phyloP scores from a whole-genome alignment of 2,329 filamentous ascomycete species.

The Colletotrichum sp. region DNA sequence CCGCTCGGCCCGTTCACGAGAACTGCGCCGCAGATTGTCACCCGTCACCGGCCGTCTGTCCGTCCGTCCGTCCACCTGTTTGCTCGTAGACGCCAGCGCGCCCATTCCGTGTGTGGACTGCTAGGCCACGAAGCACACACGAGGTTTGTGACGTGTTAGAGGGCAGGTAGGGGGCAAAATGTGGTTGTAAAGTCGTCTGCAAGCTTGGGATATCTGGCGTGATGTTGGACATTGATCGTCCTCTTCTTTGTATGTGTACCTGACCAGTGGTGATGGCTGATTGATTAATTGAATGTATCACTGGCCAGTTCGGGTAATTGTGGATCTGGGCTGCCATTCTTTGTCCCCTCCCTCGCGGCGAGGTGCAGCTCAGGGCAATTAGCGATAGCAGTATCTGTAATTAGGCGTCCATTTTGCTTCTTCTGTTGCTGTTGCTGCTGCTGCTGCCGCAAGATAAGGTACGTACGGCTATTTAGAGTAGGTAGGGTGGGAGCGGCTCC shows the following conservation, averaged over 20 bases:
- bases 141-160: background rate
- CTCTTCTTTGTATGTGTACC: background rate
- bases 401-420: background rate
- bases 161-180: background rate
- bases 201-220: background rate
- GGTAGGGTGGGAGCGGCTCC: background rate
- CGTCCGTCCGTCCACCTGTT: background rate
- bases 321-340: background rate
- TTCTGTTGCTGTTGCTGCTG: background rate
- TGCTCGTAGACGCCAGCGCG: background rate
- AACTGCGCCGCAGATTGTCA: slow-evolving; percentile 4
- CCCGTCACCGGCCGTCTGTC: background rate
- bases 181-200: background rate
- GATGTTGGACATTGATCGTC: background rate
- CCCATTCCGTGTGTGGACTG: slow-evolving; percentile 7
- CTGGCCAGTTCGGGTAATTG: slow-evolving; percentile 10
- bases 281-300: background rate
- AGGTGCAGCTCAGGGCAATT: background rate
- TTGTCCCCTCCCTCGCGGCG: background rate
- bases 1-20: background rate
- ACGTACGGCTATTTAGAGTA: background rate
- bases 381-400: background rate
- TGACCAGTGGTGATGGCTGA: background rate
- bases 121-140: background rate
- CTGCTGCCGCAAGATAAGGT: background rate